phyloP scores from a whole-genome alignment of 169 alveolate species.

The Plasmodium gaboni region DNA sequence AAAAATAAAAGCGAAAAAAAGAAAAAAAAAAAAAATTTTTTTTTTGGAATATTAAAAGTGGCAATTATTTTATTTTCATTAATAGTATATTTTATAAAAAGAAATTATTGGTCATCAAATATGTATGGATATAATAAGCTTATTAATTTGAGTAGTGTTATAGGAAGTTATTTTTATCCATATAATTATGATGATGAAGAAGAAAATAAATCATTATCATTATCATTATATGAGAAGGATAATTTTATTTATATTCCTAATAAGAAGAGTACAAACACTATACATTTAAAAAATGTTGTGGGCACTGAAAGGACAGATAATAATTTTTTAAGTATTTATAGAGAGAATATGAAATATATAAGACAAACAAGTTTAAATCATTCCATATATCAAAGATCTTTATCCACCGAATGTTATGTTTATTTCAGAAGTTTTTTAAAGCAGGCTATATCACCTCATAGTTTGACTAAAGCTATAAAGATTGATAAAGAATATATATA shows the following conservation, averaged over 20 bases:
- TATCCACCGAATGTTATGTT: slow-evolving; percentile 68
- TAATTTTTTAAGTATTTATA: slow-evolving; percentile 48
- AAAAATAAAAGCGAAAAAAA: no score
- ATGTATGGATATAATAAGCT: no score
- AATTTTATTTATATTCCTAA: slow-evolving; percentile 39
- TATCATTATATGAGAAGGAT: slow-evolving; percentile 7
- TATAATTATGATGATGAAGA: neutral
- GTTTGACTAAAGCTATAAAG: slow-evolving; percentile 66
- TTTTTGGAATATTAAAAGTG: no score
- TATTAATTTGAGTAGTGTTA: neutral
- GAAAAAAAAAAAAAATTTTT: no score
- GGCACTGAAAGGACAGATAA: slow-evolving; percentile 53
- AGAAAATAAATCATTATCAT: neutral
- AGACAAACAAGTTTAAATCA: slow-evolving; percentile 57
- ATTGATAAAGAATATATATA: slow-evolving; percentile 69
- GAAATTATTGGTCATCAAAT: no score
- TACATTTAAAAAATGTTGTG: slow-evolving; percentile 37
- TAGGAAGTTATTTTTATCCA: neutral
- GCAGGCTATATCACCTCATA: slow-evolving; percentile 65
- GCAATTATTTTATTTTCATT: no score
- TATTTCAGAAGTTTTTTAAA: slow-evolving; percentile 62
- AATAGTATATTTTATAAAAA: no score
- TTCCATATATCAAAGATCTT: slow-evolving; percentile 35
- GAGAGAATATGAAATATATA: slow-evolving; percentile 57
- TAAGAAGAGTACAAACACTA: slow-evolving; percentile 35